phyloP scores from a whole-genome alignment of 2,329 filamentous ascomycete genomes.

The Fusarium sarcochroum region DNA sequence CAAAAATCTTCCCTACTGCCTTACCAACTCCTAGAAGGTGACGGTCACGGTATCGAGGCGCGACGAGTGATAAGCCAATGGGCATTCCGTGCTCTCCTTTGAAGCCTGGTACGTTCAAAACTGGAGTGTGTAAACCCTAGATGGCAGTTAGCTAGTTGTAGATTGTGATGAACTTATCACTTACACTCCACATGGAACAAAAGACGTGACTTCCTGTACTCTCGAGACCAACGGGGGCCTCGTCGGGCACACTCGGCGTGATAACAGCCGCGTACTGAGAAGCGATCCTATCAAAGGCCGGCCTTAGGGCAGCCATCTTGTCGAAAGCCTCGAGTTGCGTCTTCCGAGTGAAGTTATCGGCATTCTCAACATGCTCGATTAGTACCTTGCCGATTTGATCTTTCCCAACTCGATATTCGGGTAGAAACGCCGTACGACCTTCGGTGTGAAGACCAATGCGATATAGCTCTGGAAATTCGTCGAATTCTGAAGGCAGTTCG shows the following conservation, averaged over 20 bases:
- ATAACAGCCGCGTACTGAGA: slow-evolving; percentile 68
- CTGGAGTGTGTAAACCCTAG: slow-evolving; percentile 69
- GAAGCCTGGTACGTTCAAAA: slow-evolving; percentile 76
- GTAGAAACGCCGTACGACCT: slow-evolving; percentile 66
- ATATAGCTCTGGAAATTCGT: slow-evolving; percentile 66
- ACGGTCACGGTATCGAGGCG: slow-evolving; percentile 62
- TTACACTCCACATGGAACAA: slow-evolving; percentile 67
- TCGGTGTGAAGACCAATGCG: slow-evolving; percentile 65
- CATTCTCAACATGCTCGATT: slow-evolving; percentile 67
- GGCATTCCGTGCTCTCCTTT: slow-evolving; percentile 68
- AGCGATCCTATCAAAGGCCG: slow-evolving; percentile 68
- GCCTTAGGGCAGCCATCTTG: slow-evolving; percentile 65
- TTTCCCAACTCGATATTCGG: slow-evolving; percentile 66
- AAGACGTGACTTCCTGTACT: slow-evolving; percentile 70
- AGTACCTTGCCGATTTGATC: slow-evolving; percentile 63
- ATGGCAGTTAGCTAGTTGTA: slow-evolving; percentile 8
- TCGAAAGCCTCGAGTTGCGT: slow-evolving; percentile 68
- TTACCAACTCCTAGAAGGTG: slow-evolving; percentile 60
- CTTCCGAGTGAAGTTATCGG: slow-evolving; percentile 58
- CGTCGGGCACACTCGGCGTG: slow-evolving; percentile 71
- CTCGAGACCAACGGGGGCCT: slow-evolving; percentile 68
- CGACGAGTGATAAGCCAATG: slow-evolving; percentile 69
- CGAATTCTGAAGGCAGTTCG: slow-evolving; percentile 65
- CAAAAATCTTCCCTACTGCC: slow-evolving; percentile 54
- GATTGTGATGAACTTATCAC: slow-evolving; percentile 28